Evolutionary conservation across 2,329 filamentous ascomycete genomes (phyloP), one percentile per base, ranked within the genome.

Genomic region (Endothia cerciana): DNA sequence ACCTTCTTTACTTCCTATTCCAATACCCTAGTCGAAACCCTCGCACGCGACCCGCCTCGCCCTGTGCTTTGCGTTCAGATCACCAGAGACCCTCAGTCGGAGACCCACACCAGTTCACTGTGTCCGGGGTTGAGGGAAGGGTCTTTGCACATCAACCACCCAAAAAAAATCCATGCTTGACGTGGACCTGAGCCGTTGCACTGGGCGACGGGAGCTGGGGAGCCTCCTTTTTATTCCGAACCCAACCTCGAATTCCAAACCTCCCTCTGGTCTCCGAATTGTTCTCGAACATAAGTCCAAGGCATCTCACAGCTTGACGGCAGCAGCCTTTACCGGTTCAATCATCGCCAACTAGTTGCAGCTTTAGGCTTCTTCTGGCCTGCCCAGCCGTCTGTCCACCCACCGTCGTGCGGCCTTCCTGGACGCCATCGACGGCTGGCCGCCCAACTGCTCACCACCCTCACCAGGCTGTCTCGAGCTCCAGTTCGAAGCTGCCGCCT

Each of bases 331-430:
- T 17, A 17, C 22, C 38, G n/a, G 49, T 65, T 58, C 62, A 58
- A 62, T 65, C 69, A 68, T 64, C 65, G 68, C 66, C 22, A 64
- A 60, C 66, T 60, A 70, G 67, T 72, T 75, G 73, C 72, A 75
- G 74, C 74, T 75, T 77, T 76, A 70, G 70, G 68, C 76, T 74
- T 70, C 70, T 74, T 72, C 28, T 75, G 68, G 67, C 66, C 67
- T 70, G 68, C 63, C 67, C 59, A 61, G 58, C 53, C 65, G 33
- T 10, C 33, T 36, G 33, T 65, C 60, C 68, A 65, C 55, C n/a
- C 41, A 66, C 63, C 56, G 51, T 51, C 65, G 68, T 67, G 17
- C 53, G 33, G 53, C 65, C 70, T 71, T 70, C 68, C 66, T 70
- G 66, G 70, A 72, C 72, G 74, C 69, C 69, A 67, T 73, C 69